Evolutionary conservation across 768 basidiomycete species (phyloP).

Genomic region (Leccinum arenicola): DNA sequence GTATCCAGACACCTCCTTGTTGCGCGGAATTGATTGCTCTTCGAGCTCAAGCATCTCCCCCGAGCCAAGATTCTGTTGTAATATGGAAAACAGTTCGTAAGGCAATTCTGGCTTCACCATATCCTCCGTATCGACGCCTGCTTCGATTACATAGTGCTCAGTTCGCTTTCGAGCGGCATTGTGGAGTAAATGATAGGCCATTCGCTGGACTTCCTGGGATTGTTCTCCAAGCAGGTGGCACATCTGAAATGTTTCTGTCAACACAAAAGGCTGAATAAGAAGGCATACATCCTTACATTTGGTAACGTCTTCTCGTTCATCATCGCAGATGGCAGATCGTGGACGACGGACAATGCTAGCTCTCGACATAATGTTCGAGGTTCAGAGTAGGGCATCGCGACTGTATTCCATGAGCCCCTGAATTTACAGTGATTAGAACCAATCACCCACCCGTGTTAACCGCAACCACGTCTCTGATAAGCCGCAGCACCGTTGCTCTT

Average conservation of each 20-base stretch:
- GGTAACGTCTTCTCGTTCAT: constrained; percentile 62
- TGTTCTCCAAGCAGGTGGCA: constrained; percentile 72
- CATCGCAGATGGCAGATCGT: constrained; percentile 60
- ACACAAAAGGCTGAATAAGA: not conserved
- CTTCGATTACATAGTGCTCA: constrained; percentile 82
- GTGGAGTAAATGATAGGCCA: constrained; percentile 71
- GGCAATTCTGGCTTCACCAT: constrained; percentile 57
- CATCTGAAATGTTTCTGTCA: constrained; percentile 50
- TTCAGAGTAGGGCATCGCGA: constrained; percentile 35
- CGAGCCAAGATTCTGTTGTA: constrained; percentile 47
- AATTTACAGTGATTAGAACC: not conserved
- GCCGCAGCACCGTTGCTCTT: constrained; percentile 46
- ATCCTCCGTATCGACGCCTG: constrained; percentile 71
- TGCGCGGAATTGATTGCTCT: constrained; percentile 35
- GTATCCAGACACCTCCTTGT: constrained; percentile 54
- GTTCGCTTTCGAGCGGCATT: constrained; percentile 72
- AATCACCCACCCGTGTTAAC: constrained; percentile 47
- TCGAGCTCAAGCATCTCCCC: constrained; percentile 39
- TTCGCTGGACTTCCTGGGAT: constrained; percentile 65
- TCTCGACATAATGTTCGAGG: constrained; percentile 70
- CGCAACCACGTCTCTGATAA: constrained; percentile 61
- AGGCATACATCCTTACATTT: constrained; percentile 41
- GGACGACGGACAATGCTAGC: constrained; percentile 64
- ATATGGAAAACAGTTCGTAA: constrained; percentile 57
- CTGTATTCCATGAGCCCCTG: constrained; percentile 4